Percentiles rank a stretch among this genome's conserved stretches.
Evolutionary conservation across 2,329 filamentous ascomycete species (phyloP).

Genomic region (Cladorrhinum sp.): DNA sequence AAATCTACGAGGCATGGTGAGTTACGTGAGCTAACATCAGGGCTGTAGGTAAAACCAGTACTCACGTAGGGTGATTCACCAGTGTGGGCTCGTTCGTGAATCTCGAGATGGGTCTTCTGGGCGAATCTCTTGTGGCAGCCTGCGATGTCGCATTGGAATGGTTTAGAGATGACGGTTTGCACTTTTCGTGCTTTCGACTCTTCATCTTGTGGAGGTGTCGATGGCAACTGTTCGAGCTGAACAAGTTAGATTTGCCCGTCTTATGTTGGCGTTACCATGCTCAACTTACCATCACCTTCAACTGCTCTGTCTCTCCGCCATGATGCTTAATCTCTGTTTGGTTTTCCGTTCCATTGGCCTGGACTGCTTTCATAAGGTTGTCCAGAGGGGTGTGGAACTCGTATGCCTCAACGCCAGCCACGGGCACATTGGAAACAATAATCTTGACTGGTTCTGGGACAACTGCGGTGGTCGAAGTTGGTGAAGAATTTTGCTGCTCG

Average conservation of each 20-base stretch:
- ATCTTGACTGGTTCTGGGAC: conserved; percentile 34
- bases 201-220: conserved; percentile 8
- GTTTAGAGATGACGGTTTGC: conserved; percentile 47
- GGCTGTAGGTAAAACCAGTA: background rate
- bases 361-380: conserved; percentile 83
- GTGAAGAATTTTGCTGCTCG: conserved; percentile 29
- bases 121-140: conserved; percentile 79
- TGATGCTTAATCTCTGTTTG: conserved; percentile 6
- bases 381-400: conserved; percentile 82
- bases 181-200: background rate
- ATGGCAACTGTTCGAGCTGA: background rate
- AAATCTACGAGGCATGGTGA: conserved; percentile 47
- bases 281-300: background rate
- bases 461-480: conserved; percentile 12
- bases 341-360: conserved; percentile 53
- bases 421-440: conserved; percentile 45
- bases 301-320: background rate
- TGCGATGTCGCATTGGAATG: conserved; percentile 70
- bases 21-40: conserved; percentile 10
- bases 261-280: background rate
- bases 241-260: background rate
- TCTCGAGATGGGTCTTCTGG: conserved; percentile 91
- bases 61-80: conserved; percentile 87
- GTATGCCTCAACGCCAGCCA: conserved; percentile 46
- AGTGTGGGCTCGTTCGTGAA: conserved; percentile 83